phyloP scores from a whole-genome alignment of 345 rosid species.

The Hibiscus syriacus region DNA sequence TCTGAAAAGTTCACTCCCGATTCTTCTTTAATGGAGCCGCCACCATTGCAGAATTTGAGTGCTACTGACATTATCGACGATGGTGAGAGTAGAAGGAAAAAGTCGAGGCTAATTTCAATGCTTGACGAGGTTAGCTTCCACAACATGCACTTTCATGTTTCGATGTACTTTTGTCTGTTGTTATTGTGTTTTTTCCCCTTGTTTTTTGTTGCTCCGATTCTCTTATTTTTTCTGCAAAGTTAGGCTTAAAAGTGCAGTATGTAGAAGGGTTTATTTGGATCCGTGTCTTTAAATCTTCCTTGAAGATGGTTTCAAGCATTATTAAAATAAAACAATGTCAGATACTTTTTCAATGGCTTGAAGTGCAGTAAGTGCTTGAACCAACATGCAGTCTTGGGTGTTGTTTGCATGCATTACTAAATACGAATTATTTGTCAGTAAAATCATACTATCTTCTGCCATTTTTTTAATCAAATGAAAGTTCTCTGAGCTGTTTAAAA shows the following conservation, averaged over 20 bases:
- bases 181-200: background rate
- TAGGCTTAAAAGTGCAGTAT: background rate
- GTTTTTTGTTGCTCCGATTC: background rate
- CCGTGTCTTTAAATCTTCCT: slow-evolving; percentile 19
- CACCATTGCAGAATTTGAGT: slow-evolving; percentile 33
- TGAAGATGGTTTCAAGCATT: slow-evolving; percentile 14
- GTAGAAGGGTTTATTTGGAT: background rate
- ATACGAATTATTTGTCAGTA: background rate
- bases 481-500: slow-evolving; percentile 10
- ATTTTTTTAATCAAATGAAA: background rate
- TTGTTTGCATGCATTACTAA: slow-evolving; percentile 27
- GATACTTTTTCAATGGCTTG: slow-evolving; percentile 14
- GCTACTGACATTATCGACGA: slow-evolving; percentile 28
- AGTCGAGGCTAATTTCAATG: slow-evolving; percentile 70
- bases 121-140: slow-evolving; percentile 66
- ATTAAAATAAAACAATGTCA: slow-evolving; percentile 7
- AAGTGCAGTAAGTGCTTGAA: slow-evolving; percentile 13
- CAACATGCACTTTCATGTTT: slow-evolving; percentile 3
- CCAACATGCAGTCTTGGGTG: slow-evolving; percentile 19
- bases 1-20: slow-evolving; percentile 41
- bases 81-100: slow-evolving; percentile 50
- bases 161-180: background rate
- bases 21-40: slow-evolving; percentile 43
- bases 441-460: slow-evolving; percentile 9
- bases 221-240: background rate